These are phyloP conservation scores for Borovskyia barvae DNA, from an alignment of 208 protist genomes.

Conservation along the genomic window DNA sequence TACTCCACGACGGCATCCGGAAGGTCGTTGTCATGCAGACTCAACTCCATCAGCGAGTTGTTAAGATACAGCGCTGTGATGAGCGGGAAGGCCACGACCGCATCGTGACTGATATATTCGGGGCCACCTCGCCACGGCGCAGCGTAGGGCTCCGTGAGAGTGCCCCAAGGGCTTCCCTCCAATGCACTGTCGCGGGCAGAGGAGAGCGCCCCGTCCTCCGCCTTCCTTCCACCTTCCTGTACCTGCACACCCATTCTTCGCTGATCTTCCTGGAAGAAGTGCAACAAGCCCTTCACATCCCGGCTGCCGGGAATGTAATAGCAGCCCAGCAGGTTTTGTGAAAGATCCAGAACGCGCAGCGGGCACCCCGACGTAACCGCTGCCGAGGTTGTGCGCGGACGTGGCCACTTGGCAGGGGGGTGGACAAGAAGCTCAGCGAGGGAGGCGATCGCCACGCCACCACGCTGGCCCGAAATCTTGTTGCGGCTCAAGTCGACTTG, in stretches of 20 bases:
- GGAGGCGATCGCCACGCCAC: constrained; percentile 19
- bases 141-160: too few relatives aligned
- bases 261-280: not conserved
- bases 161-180: too few relatives aligned
- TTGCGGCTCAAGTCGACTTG: constrained; percentile 39
- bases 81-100: constrained; percentile 34
- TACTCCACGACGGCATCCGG: constrained; percentile 34
- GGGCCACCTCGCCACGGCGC: not conserved
- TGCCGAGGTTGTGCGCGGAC: not conserved
- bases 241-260: too few relatives aligned
- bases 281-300: too few relatives aligned
- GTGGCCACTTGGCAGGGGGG: not conserved
- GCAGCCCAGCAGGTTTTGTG: constrained; percentile 26
- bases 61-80: constrained; percentile 58
- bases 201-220: too few relatives aligned
- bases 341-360: constrained; percentile 18
- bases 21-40: constrained; percentile 44
- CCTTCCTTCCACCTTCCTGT: too few relatives aligned
- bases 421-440: constrained; percentile 54
- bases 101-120: not conserved
- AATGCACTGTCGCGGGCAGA: not conserved
- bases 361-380: not conserved
- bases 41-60: constrained; percentile 38
- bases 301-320: too few relatives aligned
- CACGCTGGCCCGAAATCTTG: constrained; percentile 32